Evolutionary conservation across 176 grass and related monocot species (phyloP).

Genomic region (Oryza meyeriana): DNA sequence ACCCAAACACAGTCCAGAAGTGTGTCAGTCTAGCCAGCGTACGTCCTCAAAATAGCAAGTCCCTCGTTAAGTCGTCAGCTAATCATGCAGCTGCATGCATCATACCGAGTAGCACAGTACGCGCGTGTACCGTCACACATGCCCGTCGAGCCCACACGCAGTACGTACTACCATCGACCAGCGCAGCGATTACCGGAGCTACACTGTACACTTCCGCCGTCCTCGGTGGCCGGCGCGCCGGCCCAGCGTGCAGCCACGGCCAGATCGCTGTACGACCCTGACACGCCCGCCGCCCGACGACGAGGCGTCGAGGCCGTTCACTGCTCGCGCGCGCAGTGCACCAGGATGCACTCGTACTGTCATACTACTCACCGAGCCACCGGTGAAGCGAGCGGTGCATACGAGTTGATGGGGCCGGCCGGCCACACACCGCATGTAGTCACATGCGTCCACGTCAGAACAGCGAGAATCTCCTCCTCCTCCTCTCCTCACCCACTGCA

Average conservation of each 20-base stretch:
- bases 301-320: too few species aligned
- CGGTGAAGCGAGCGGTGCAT: not conserved
- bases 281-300: not conserved
- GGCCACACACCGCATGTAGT: not conserved
- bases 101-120: not conserved
- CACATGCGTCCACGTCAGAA: slow-evolving; percentile 18
- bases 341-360: too few species aligned
- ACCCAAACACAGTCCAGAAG: not conserved
- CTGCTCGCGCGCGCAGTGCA: too few species aligned
- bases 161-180: not conserved
- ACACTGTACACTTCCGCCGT: not conserved
- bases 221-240: not conserved
- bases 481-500: not conserved
- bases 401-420: not conserved
- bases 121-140: not conserved
- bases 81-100: not conserved
- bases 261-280: not conserved
- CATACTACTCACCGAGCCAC: too few species aligned
- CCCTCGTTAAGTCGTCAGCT: not conserved
- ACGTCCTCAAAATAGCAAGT: not conserved
- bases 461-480: slow-evolving; percentile 27
- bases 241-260: not conserved
- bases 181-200: not conserved
- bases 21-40: not conserved
- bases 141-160: not conserved